Conservation (phyloP, 1,139 yeast genomes). For the Geotrichum citri-aurantii region DNA sequence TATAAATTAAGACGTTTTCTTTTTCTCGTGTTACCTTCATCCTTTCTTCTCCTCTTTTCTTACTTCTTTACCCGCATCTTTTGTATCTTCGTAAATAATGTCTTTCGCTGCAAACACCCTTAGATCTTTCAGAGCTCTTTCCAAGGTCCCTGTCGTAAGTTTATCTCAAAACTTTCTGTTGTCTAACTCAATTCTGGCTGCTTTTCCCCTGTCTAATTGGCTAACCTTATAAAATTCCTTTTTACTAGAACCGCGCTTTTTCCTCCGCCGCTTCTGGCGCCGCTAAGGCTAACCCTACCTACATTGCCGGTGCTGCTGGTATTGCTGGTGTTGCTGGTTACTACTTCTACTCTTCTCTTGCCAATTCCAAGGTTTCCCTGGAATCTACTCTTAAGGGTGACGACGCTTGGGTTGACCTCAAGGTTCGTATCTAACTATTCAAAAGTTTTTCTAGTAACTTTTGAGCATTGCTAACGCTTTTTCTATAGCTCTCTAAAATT, state of each 20-base stretch:
- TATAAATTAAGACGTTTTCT: background rate
- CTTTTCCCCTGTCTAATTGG: background rate
- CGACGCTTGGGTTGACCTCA: constrained; percentile 17
- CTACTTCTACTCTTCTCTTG: constrained; percentile 11
- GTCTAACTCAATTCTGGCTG: background rate
- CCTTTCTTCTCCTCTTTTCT: background rate
- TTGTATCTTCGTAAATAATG: constrained; percentile 1
- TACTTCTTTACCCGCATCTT: background rate
- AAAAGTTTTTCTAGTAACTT: background rate
- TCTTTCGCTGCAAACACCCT: constrained; percentile 10
- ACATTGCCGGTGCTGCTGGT: constrained; percentile 12
- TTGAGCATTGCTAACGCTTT: background rate
- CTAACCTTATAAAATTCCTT: background rate
- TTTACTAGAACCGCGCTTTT: background rate
- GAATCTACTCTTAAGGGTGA: constrained; percentile 17
- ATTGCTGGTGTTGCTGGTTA: constrained; percentile 6
- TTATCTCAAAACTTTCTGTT: background rate
- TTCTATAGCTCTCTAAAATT: constrained; percentile 42
- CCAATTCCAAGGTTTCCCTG: constrained; percentile 9
- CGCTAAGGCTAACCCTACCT: constrained; percentile 9
- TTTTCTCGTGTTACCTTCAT: background rate
- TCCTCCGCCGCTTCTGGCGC: constrained; percentile 2
- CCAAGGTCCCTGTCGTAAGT: constrained; percentile 1
- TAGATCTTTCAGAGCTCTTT: constrained; percentile 1
- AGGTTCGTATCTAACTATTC: constrained; percentile 3